phyloP scores from a whole-genome alignment of 805 yeast species.

The Kuraishia hungarica region DNA sequence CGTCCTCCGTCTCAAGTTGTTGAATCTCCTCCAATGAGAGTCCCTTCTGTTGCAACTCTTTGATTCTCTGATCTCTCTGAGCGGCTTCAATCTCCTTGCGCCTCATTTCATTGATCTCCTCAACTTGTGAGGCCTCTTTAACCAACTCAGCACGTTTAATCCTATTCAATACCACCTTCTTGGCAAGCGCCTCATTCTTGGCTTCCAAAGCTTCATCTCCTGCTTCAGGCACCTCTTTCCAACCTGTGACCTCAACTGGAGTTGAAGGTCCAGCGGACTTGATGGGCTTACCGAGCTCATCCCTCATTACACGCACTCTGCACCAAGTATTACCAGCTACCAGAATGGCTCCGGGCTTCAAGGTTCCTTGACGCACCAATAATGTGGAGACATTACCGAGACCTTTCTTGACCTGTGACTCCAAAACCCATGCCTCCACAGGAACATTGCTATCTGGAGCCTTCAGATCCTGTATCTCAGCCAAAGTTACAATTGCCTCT shows the following conservation, averaged over 20 bases:
- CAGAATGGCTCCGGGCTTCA: conserved; percentile 61
- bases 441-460: conserved; percentile 46
- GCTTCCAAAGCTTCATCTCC: conserved; percentile 83
- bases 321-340: conserved; percentile 87
- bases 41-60: conserved; percentile 55
- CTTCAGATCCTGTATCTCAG: conserved; percentile 75
- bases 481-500: conserved; percentile 77
- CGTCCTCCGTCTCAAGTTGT: conserved; percentile 22
- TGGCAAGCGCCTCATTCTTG: conserved; percentile 63
- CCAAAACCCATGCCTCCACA: conserved; percentile 84
- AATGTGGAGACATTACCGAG: conserved; percentile 84
- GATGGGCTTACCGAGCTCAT: conserved; percentile 60
- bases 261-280: conserved; percentile 74
- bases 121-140: conserved; percentile 58
- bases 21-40: conserved; percentile 39
- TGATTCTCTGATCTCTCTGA: conserved; percentile 42
- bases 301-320: conserved; percentile 69
- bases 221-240: conserved; percentile 89
- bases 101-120: conserved; percentile 60
- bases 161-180: conserved; percentile 64
- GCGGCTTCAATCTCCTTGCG: conserved; percentile 43
- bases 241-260: conserved; percentile 87
- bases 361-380: conserved; percentile 69
- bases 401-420: conserved; percentile 74
- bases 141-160: conserved; percentile 40